Base-by-base conservation (phyloP, 495 filamentous ascomycete species). In the Xylaria bambusicola region DNA sequence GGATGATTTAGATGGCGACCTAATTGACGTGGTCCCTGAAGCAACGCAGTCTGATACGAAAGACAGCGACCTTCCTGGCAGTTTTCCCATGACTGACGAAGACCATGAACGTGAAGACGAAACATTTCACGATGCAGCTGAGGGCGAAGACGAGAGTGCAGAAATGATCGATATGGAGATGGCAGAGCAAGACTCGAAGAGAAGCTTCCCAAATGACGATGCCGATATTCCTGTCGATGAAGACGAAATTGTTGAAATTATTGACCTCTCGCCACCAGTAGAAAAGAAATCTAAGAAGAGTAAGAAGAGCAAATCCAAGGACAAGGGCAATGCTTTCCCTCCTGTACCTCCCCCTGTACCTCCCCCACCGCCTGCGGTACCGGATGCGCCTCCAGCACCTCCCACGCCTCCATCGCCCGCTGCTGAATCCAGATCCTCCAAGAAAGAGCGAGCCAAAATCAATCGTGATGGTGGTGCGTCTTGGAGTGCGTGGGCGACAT, bases 1-100 rank as follows among this genome's bases (percentile, higher is more conserved):
- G 29, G 61, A 67, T 45, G 66, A 71, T 47, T 55, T 64, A 26
- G 63, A 72, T n/a, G 46, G 3, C 50, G 66, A 67, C 33, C 36
- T 66, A 36, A 64, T 70, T 50, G 52, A 64, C 27, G 62, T 62
- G 42, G 47, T 62, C 18, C 56, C 62, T 49, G 68, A 57, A 41
- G 54, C 21, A 9, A 62, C 68, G 36, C 68, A 70, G 42, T 70
- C 73, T n/a, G n/a, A n/a, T n/a, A n/a, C n/a, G n/a, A n/a, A 76
- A 76, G 46, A 85, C 80, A 62, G 80, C 72, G 61, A 80, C 76
- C 56, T 79, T 13, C 82, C 81, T 46, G 81, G 81, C 40, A 73
- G 74, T 27, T 84, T 82, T 61, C 82, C 81, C 21, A 53, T 55
- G 26, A 55, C 61, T 23, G 68, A 66, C 31, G 49, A 60, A 8